Evolutionary conservation across 2,329 filamentous ascomycete species (phyloP), one percentile per base, ranked within the genome.

Genomic region (Colletotrichum sp.): DNA sequence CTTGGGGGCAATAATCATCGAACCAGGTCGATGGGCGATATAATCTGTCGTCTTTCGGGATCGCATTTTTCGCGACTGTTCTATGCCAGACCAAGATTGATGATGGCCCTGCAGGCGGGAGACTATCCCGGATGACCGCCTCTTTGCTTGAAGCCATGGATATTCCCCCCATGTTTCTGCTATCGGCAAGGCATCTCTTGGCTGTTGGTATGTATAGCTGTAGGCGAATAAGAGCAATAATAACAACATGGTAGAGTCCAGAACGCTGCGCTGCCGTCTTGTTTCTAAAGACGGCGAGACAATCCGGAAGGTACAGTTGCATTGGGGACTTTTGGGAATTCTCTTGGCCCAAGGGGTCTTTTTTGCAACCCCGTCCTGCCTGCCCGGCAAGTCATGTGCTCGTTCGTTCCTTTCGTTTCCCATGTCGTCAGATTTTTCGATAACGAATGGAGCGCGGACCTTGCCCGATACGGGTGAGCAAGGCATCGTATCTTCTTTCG

Each of bases 141-240:
- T 49, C 44, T 49, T 21, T 49, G n/a, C n/a, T 21, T 49, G 44
- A 49, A 8, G n/a, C n/a, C 59, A 73, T 59, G 44, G 64, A 63
- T 60, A 36, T 63, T 8, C 21, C 26, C 57, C 52, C 65, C 60
- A 55, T 26, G 30, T 26, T 67, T 68, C 49, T 64, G 49, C 59
- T 77, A 78, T 78, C 18, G 67, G 59, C 76, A 77, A 68, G 74
- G 66, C 28, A 26, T 26, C n/a, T 49, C 24, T 49, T 49, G 44
- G 44, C 44, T 49, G 44, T 21, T 13, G 44, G 44, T 21, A 49
- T 49, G 44, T 49, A 49, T 49, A 39, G 16, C 36, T 9, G 36
- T 39, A 49, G n/a, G 10, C n/a, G 44, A 49, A 16, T 8, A 18
- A 34, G 44, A 49, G 6, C 8, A 18, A 34, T 49, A 49, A 34